Base-by-base conservation (phyloP, 192 early-diverging fungal species). In the Geranomyces variabilis region DNA sequence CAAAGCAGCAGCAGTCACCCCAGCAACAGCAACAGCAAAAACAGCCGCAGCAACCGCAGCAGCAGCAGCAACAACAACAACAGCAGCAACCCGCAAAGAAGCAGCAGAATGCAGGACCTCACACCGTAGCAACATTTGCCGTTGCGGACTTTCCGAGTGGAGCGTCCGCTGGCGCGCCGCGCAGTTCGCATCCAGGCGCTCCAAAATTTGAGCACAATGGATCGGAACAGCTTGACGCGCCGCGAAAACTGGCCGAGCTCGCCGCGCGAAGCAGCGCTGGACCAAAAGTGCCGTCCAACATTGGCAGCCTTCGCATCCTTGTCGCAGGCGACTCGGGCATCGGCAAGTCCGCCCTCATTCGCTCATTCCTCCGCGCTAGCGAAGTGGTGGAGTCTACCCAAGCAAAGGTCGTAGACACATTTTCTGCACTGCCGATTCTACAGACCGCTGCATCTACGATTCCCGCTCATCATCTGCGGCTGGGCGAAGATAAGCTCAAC, bases 321-420 rank as follows among this genome's bases (percentile, higher is more conserved):
- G 34, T 83, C 13, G 79, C 68, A 36, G 82, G 82, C 7, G 82
- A 83, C 56, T 58, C 69, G 22, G 79, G 80, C 31, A 83, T 83
- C 45, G 82, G 82, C 77, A 83, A 81, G 53, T 66, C 46, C 10
- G 22, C 70, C 4, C 47, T 76, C 22, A 58, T 70, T 24, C 68
- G 36, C 46, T 34, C 17, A 24, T 70, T 69, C 58, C 48, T 67
- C 1, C 17, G 21, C 1, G 30, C 34, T n/a, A 9, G 56, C 24
- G 63, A 71, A 60, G 60, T 72, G 22, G 48, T 64, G 47, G 59
- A 61, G 7, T n/a, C 70, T 7, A 31, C 62, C 7, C 28, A 21
- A 26, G 33, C 63, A 14, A 64, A 64, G 41, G 44, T 45, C 63
- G 44, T 64, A n/a, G 63, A 64, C 34, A 14, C 58, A 9, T 64